A percentile compares a stretch with the other conserved stretches of the same genome.
These are phyloP conservation scores for Adansonia grandidieri DNA, from an alignment of 441 rosid species.

Conservation along the genomic window DNA sequence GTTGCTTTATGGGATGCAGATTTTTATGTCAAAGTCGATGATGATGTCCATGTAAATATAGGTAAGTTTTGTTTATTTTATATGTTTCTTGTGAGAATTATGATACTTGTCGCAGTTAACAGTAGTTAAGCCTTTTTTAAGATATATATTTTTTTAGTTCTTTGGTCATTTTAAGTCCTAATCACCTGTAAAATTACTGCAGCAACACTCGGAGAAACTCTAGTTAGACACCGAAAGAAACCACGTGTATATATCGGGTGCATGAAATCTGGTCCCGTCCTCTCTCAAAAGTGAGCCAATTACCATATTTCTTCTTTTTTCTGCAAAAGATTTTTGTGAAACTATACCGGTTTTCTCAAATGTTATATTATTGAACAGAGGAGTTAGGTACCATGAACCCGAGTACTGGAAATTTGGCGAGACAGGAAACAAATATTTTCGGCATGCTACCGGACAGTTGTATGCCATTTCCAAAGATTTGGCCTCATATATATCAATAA, in stretches of 20 bases:
- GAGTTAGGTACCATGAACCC: constrained; percentile 94
- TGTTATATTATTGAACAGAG: constrained; percentile 51
- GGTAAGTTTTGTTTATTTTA: constrained; percentile 42
- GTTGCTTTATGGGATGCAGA: constrained; percentile 92
- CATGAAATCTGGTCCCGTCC: constrained; percentile 99
- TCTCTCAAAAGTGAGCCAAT: constrained; percentile 72
- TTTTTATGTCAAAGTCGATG: constrained; percentile 95
- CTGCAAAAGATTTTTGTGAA: constrained; percentile 14
- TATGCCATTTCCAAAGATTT: constrained; percentile 91
- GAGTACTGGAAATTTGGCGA: constrained; percentile 98
- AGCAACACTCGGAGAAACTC: constrained; percentile 94
- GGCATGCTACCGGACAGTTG: constrained; percentile 94
- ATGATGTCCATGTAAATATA: constrained; percentile 96
- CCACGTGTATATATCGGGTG: constrained; percentile 86
- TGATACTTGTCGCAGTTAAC: neutral
- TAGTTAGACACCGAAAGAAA: constrained; percentile 77
- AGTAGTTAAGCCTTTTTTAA: neutral
- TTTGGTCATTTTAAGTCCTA: constrained; percentile 1
- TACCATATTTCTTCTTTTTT: neutral
- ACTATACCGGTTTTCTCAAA: constrained; percentile 20
- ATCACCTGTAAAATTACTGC: constrained; percentile 33
- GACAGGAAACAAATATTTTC: constrained; percentile 90
- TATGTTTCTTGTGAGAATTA: neutral
- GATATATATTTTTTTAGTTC: neutral
- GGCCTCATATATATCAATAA: constrained; percentile 85